phyloP scores from a whole-genome alignment of 1,139 yeast species.

The Geotrichum siamense region DNA sequence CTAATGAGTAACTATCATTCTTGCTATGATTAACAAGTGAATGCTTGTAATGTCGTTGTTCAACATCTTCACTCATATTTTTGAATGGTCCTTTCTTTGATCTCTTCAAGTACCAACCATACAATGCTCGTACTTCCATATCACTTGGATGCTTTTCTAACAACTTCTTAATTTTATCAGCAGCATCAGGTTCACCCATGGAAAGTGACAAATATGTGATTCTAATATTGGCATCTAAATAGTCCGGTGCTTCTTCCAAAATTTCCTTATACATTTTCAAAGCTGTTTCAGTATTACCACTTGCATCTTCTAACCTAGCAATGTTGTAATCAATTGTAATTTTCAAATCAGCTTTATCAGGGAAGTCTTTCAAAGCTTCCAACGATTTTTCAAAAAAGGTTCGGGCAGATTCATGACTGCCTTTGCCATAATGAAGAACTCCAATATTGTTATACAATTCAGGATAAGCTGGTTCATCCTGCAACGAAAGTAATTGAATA shows the following conservation, averaged over 20 bases:
- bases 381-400: conserved; percentile 48
- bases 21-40: conserved; percentile 70
- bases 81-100: conserved; percentile 33
- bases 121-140: conserved; percentile 80
- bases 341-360: conserved; percentile 25
- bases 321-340: conserved; percentile 36
- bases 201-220: conserved; percentile 47
- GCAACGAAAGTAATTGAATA: conserved; percentile 34
- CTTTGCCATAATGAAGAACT: conserved; percentile 67
- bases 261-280: conserved; percentile 49
- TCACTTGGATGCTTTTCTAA: conserved; percentile 51
- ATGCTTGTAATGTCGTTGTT: conserved; percentile 74
- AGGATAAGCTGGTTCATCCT: conserved; percentile 52
- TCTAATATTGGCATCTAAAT: conserved; percentile 72
- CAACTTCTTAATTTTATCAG: conserved; percentile 48
- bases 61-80: conserved; percentile 48
- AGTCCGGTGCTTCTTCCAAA: conserved; percentile 55
- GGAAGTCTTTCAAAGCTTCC: conserved; percentile 41
- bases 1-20: conserved; percentile 83
- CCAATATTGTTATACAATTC: conserved; percentile 80
- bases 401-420: conserved; percentile 48
- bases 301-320: conserved; percentile 38
- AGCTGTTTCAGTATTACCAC: conserved; percentile 43
- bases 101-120: conserved; percentile 78
- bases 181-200: conserved; percentile 40